Evolutionary conservation across 164 flowering plant genomes (phyloP), one percentile per base, ranked within the genome.

Genomic region (Echeveria elegans): DNA sequence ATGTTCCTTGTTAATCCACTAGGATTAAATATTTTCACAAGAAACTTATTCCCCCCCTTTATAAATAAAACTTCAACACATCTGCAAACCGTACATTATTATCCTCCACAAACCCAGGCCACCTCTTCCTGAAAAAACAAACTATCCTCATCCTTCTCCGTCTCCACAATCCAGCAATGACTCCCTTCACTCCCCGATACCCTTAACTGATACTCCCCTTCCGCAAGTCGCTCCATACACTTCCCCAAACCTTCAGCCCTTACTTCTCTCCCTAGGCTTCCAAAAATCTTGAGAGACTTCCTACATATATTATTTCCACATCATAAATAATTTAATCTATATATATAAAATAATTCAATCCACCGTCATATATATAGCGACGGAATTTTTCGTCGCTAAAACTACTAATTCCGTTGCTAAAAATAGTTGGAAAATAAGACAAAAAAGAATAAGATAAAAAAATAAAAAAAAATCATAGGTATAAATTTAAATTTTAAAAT

Each of bases 1-100:
- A 56, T 56, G 16, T 56, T 56, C 61, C 31, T 56, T 56, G 8
- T 56, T 14, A 56, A 6, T 56, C 61, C 61, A 56, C 19, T 56
- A 12, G 32, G 61, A 28, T 26, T 19, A 56, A 56, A 56, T 28
- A 56, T 28, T 28, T 56, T 56, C 32, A 56, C 32, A 56, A 56
- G 61, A 56, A 56, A 56, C 61, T 56, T 56, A 12, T 11, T 26
- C 32, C 32, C 28, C 28, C 61, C 31, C 61, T 11, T 11, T 32
- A 0, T 28, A 24, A 52, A 52, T 21, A 23, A 23, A 52, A 52
- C 58, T 21, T 2, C 28, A 52, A 14, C 9, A 52, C 58, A 52
- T 52, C 58, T 1, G 58, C 58, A 52, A 52, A 52, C 9, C 58
- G 2, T 29, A 52, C 8, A 10, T 52, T 21, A 23, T 52, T 52